Conservation (phyloP, 192 early-diverging fungal genomes). For the Allomyces arbusculus region DNA sequence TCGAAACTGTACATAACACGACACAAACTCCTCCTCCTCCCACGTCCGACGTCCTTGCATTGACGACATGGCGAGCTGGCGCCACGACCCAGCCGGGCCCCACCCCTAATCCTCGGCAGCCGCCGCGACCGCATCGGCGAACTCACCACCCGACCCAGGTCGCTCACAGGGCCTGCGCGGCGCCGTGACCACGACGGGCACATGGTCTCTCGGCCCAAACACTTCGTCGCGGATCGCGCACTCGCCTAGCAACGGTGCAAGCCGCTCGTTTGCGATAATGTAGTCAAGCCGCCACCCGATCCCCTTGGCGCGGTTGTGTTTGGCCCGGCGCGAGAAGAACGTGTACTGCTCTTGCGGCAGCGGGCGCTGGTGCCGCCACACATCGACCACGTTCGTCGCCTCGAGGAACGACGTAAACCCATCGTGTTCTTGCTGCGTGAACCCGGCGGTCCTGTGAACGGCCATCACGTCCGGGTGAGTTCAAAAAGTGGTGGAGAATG, state of each 20-base stretch:
- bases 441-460: constrained; percentile 42
- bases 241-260: constrained; percentile 32
- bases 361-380: constrained; percentile 50
- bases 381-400: constrained; percentile 38
- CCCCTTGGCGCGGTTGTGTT: constrained; percentile 37
- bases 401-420: constrained; percentile 41
- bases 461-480: not conserved
- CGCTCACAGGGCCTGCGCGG: not conserved
- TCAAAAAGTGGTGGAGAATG: not conserved
- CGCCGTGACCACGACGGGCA: constrained; percentile 41
- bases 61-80: too few relatives aligned
- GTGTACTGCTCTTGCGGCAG: constrained; percentile 42
- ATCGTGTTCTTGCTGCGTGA: constrained; percentile 57
- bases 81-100: too few relatives aligned
- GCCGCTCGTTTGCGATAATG: constrained; percentile 43
- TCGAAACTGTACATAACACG: too few relatives aligned
- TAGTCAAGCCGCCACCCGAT: constrained; percentile 79
- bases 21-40: too few relatives aligned
- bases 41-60: too few relatives aligned
- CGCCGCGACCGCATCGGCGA: too few relatives aligned
- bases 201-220: constrained; percentile 78
- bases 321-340: constrained; percentile 58
- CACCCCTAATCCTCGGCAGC: too few relatives aligned
- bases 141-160: too few relatives aligned
- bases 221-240: constrained; percentile 48